A percentile compares a stretch with the other conserved stretches of the same genome.
Conservation (phyloP, 2,329 filamentous ascomycete genomes). For the Stagonosporopsis vannaccii region DNA sequence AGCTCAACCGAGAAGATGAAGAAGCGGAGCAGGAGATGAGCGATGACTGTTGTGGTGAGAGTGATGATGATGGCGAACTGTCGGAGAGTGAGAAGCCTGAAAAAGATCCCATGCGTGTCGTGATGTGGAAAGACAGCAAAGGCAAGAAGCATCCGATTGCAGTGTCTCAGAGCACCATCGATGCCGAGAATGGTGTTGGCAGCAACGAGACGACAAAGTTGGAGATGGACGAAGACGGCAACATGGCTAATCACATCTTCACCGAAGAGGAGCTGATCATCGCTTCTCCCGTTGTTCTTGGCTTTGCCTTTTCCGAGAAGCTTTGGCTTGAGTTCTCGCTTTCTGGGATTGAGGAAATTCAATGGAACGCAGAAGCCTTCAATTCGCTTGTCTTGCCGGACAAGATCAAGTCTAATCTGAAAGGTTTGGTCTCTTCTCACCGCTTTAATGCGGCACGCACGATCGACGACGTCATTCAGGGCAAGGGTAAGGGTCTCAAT, state of each 20-base stretch:
- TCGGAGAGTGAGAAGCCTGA: slow-evolving; percentile 44
- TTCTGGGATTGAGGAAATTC: slow-evolving; percentile 78
- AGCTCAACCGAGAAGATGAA: slow-evolving; percentile 65
- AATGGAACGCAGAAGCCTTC: slow-evolving; percentile 85
- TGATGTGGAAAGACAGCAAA: slow-evolving; percentile 56
- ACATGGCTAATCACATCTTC: slow-evolving; percentile 61
- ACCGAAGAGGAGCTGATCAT: slow-evolving; percentile 85
- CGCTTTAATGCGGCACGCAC: slow-evolving; percentile 82
- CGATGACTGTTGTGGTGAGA: slow-evolving; percentile 52
- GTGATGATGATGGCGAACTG: slow-evolving; percentile 31
- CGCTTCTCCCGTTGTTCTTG: slow-evolving; percentile 82
- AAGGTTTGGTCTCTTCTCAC: slow-evolving; percentile 82
- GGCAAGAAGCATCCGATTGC: slow-evolving; percentile 61
- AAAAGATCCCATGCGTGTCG: slow-evolving; percentile 48
- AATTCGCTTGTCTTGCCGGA: slow-evolving; percentile 76
- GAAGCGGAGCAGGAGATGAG: slow-evolving; percentile 56
- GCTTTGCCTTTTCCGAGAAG: slow-evolving; percentile 88
- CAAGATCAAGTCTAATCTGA: slow-evolving; percentile 71
- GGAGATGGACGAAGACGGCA: slow-evolving; percentile 55
- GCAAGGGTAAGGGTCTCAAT: slow-evolving; percentile 87
- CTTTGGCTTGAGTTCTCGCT: slow-evolving; percentile 89
- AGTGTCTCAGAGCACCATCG: slow-evolving; percentile 53
- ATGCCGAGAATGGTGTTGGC: slow-evolving; percentile 59
- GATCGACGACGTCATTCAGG: slow-evolving; percentile 75
- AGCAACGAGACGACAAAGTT: slow-evolving; percentile 51